phyloP scores from a whole-genome alignment of 2,329 filamentous ascomycete species.

The Aspergillus pseudoviridinutans region DNA sequence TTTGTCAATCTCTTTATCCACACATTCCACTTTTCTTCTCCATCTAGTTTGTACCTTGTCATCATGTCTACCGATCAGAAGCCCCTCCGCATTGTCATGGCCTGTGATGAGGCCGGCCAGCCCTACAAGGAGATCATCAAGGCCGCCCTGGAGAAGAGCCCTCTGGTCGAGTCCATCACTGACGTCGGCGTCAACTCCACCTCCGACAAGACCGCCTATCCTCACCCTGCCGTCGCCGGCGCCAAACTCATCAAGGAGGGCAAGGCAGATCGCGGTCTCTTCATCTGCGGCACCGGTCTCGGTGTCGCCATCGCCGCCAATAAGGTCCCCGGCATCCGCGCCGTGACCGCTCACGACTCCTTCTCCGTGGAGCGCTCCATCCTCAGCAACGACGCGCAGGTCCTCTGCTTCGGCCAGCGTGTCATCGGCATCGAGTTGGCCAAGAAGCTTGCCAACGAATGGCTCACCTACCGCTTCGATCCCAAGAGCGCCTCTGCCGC shows the following conservation, averaged over 20 bases:
- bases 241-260: conserved; percentile 51
- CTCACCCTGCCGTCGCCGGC: conserved; percentile 70
- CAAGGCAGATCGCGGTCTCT: conserved; percentile 68
- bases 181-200: conserved; percentile 68
- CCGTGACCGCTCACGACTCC: conserved; percentile 85
- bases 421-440: conserved; percentile 79
- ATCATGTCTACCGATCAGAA: conserved; percentile 32
- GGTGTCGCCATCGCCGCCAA: conserved; percentile 87
- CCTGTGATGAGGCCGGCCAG: conserved; percentile 69
- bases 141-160: conserved; percentile 63
- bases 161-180: conserved; percentile 62
- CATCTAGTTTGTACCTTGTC: not conserved
- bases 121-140: conserved; percentile 77
- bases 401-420: conserved; percentile 79
- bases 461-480: conserved; percentile 81
- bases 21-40: not conserved
- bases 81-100: conserved; percentile 58
- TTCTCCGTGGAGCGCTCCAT: conserved; percentile 79
- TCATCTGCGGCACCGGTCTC: conserved; percentile 79
- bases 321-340: conserved; percentile 77
- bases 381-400: conserved; percentile 81
- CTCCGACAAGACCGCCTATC: conserved; percentile 76
- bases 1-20: not conserved
- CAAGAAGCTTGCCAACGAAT: conserved; percentile 71
- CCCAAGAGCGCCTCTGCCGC: conserved; percentile 59